Percentiles rank a stretch among this genome's conserved stretches.
Conservation (phyloP, 768 basidiomycete species). For the Epithele typhae region DNA sequence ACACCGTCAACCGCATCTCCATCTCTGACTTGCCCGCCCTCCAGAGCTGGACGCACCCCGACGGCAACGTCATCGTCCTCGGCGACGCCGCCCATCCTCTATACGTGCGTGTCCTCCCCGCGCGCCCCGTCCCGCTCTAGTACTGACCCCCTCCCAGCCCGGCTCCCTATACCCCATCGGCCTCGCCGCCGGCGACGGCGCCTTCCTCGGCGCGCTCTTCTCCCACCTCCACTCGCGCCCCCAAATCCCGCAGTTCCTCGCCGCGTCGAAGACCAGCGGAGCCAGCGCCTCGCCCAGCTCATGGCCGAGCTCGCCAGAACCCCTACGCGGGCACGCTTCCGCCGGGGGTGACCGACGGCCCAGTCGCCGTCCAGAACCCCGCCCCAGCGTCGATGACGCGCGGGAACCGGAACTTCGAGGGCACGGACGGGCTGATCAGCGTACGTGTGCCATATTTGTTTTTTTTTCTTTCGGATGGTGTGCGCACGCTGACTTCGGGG, state of each 20-base stretch:
- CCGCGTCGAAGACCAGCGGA: too few species aligned
- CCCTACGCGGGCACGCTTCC: too few species aligned
- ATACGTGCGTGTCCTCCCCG: conserved; percentile 15
- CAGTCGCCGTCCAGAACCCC: too few species aligned
- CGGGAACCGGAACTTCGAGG: too few species aligned
- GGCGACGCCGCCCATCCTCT: conserved; percentile 33
- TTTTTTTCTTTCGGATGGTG: too few species aligned
- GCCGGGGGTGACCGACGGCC: too few species aligned
- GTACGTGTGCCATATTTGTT: too few species aligned
- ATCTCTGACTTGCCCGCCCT: conserved; percentile 12
- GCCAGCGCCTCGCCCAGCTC: too few species aligned
- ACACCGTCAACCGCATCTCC: conserved; percentile 4
- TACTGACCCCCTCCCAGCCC: not conserved
- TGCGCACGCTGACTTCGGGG: too few species aligned
- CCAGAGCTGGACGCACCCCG: conserved; percentile 28
- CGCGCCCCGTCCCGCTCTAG: not conserved
- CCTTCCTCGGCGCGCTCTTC: not conserved
- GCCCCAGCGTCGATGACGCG: too few species aligned
- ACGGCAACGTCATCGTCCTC: conserved; percentile 21
- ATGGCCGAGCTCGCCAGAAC: too few species aligned
- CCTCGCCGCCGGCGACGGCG: not conserved
- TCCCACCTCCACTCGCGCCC: not conserved
- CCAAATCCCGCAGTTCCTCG: not conserved
- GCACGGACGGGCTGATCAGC: too few species aligned
- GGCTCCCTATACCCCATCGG: not conserved